Evolutionary conservation across 441 rosid species (phyloP), one percentile per base, ranked within the genome.

Genomic region (Syzygium malaccense): DNA sequence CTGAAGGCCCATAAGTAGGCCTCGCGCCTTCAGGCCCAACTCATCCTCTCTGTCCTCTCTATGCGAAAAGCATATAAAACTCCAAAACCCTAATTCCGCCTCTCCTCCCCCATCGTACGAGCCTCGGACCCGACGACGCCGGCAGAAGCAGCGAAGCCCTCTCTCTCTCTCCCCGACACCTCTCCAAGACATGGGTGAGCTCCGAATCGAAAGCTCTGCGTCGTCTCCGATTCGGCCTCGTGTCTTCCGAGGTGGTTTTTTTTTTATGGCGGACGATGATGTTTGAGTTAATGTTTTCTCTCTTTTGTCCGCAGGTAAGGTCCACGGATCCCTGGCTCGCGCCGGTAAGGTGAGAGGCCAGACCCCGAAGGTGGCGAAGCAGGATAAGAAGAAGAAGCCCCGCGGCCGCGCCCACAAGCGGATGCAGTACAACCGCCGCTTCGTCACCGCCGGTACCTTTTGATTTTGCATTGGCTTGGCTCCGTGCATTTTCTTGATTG

Each of bases 381-480:
- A 87, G 68, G 89, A 87, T 32, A 87, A 87, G 89, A 87, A 87
- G 89, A 87, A 87, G 89, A 79, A 87, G 89, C 89, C 89, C 55
- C 85, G 89, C 32, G 89, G 89, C 9, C 89, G 89, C 26, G 89
- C 89, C 86, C 53, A 87, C 86, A 87, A 87, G 89, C 68, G 89
- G 86, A 78, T 87, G 89, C 89, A 87, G 85, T 87, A 87, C 89
- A 87, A 87, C 66, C 89, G 89, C 89, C 89, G 89, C 49, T 87
- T 87, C 89, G 89, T 87, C 68, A 87, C 89, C 86, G 89, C 89
- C 57, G 89, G 89, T 75, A 75, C 14, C 28, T 71, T 11, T 11
- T 28, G 30, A 4, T 28, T 28, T 28, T 28, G 5, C 66, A 3
- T 71, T 48, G 23, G 45, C 18, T 4, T 9, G 28, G 28, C 26